Base-by-base conservation (phyloP, 2,329 filamentous ascomycete species). In the Neonectria faginata region DNA sequence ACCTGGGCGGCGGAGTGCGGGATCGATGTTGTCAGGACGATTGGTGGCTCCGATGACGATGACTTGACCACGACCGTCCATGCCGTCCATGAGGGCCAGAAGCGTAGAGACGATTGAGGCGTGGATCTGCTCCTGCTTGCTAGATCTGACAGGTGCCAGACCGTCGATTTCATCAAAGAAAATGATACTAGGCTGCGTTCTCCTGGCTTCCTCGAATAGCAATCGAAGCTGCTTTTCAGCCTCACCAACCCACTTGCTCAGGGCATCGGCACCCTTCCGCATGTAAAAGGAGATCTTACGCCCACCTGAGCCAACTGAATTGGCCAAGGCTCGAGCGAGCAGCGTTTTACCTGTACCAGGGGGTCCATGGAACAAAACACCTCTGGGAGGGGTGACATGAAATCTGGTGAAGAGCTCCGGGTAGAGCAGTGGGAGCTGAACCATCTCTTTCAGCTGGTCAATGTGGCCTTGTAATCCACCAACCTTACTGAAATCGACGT, bases 121-220 rank as follows among this genome's bases (percentile, higher is more conserved):
- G 79, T 99, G 96, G 64, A 98, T 98, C 80, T 99, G 96, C 77
- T 99, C 96, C 80, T 98, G 95, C 79, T 98, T 98, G 80, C 95
- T 97, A 12, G 96, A 98, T 72, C 96, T 88, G 36, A 98, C 96
- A 56, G 96, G 97, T 3, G 96, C 96, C 68, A 99, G 85, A 60
- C 96, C 96, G 80, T 99, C 96, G 71, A 99, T 99, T 79, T 99
- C 96, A 77, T 99, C 96, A 73, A 99, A 98, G 83, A 99, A 99
- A 78, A 99, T 99, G 79, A 99, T 99, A 78, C 95, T 98, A 0
- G 96, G 96, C 75, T 99, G 96, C 1, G 92, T 98, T 78, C 94
- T 96, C 66, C 95, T 88, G 16, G 96, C 96, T 79, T 99, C 96
- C 73, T 98, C 96, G 69, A 99, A 99, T 5, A 99, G 85, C 62